Base-by-base conservation (phyloP, 2,329 filamentous ascomycete species). In the Pezicula neosporulosa region DNA sequence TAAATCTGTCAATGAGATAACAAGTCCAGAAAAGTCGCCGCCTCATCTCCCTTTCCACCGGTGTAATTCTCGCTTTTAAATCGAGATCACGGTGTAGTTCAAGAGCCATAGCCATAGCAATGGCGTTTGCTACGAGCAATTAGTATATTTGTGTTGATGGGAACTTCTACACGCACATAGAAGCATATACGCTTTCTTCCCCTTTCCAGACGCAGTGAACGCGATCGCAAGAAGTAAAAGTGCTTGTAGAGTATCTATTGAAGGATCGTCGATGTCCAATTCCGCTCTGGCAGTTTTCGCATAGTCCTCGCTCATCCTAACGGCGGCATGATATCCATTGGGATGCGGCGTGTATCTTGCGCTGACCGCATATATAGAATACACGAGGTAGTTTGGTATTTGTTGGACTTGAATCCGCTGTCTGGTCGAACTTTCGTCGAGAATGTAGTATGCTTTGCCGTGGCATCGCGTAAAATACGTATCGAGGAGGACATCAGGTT, bases 1-100 rank as follows among this genome's bases (percentile, higher is more conserved):
- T 79, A 60, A 93, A 94, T n/a, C 88, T 81, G 64, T 96, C 90
- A 68, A 95, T 85, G 24, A 95, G 73, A 61, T 94, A 96, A 65
- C 89, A 93, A 2, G 88, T 86, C 90, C 90, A 96, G 68, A 96
- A 96, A 2, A 95, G 73, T n/a, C 88, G 80, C 49, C 90, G 77
- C 43, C 88, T 80, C 63, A 85, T 84, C 71, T 95, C 90, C 50
- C 87, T 80, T 64, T 95, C 90, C 4, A 82, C 73, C 0, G 83
- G 77, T 0, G 82, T 80, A 10, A 88, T 77, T 50, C 81, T 80
- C 12, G 81, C 73, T 47, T 81, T 80, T 6, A 75, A 65, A 21
- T 90, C 84, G 41, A 86, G 72, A 70, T 96, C 90, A 30, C 89
- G 82, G 64, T 95, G 89, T 3, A 94, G 74, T 63, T 92, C 89